Evolutionary conservation across 2,329 filamentous ascomycete genomes (phyloP), one percentile per base, ranked within the genome.

Genomic region (Paraphaeosphaeria minitans): DNA sequence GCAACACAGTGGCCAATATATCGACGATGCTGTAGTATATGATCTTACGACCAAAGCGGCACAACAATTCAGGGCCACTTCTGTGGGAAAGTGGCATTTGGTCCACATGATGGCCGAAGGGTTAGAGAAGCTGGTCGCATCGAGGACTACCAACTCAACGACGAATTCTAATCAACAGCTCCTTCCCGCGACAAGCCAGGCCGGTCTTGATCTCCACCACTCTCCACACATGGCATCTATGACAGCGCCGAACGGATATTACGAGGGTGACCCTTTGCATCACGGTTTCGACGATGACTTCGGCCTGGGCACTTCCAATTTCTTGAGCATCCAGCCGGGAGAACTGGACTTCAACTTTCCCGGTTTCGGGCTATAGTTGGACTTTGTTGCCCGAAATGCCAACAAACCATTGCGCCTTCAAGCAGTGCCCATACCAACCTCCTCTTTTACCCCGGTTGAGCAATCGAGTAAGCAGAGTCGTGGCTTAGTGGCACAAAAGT

Each of bases 21-120:
- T 81, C 13, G 74, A 80, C 14, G 69, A 74, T 3, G 64, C 67
- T 1, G 64, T 73, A 0, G 79, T 81, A 1, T 68, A 72, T 27
- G 72, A 79, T 10, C 63, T 82, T 22, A 78, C 76, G 0, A 71
- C 69, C 0, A 73, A 72, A 29, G 72, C 80, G 0, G 76, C 81
- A 2, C 67, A 70, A 16, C 72, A 79, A 22, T 81, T 81, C n/a
- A 70, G 79, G 0, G 75, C 75, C 0, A 70, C 78, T 1, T 68
- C 77, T 0, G 79, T 79, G 7, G 78, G 81, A 0, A 79, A 78
- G 35, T 81, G 76, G 74, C 81, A 83, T 50, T 64, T 83, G 2
- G 78, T 80, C 0, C 77, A 80, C 37, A 69, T 82, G 1, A 82
- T 83, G 79, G 80, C 78, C 0, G 73, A 77, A 3, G 81, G 80